Conservation (phyloP, 257 asterid species). For the Forsythia viridissima region DNA sequence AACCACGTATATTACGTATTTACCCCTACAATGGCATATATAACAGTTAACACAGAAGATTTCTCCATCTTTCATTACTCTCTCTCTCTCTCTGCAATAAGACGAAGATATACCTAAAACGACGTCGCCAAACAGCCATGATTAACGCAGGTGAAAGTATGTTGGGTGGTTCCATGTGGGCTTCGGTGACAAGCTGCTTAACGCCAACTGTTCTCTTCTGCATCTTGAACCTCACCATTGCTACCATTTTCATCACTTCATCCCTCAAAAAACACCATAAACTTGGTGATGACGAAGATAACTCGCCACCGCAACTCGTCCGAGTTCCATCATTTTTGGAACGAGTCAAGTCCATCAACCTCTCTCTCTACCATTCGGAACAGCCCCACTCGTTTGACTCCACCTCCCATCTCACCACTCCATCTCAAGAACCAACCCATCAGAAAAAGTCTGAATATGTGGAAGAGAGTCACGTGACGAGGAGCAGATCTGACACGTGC, state of each 20-base stretch:
- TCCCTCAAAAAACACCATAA: constrained; percentile 22
- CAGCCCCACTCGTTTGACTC: constrained; percentile 13
- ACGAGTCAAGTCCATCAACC: constrained; percentile 35
- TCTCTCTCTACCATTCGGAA: constrained; percentile 20
- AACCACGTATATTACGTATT: too few species aligned
- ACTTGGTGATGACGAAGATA: background rate
- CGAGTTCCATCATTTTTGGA: constrained; percentile 32
- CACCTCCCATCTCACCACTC: background rate
- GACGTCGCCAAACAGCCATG: background rate
- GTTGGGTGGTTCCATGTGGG: background rate
- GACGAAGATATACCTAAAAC: background rate
- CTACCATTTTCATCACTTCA: constrained; percentile 44
- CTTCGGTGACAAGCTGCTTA: constrained; percentile 38
- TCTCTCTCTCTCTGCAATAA: background rate
- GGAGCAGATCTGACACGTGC: constrained; percentile 33
- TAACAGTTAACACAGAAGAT: background rate
- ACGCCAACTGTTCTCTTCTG: constrained; percentile 66
- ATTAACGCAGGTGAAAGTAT: background rate
- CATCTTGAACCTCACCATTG: constrained; percentile 51
- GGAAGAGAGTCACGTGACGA: constrained; percentile 17
- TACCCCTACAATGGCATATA: background rate
- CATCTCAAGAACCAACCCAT: constrained; percentile 6
- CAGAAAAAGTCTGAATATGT: background rate
- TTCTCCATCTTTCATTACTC: too few species aligned
- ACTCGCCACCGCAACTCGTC: constrained; percentile 14